These are phyloP conservation scores for Aphelidium insulamus DNA, from an alignment of 371 early-diverging fungal genomes.

Conservation along the genomic window DNA sequence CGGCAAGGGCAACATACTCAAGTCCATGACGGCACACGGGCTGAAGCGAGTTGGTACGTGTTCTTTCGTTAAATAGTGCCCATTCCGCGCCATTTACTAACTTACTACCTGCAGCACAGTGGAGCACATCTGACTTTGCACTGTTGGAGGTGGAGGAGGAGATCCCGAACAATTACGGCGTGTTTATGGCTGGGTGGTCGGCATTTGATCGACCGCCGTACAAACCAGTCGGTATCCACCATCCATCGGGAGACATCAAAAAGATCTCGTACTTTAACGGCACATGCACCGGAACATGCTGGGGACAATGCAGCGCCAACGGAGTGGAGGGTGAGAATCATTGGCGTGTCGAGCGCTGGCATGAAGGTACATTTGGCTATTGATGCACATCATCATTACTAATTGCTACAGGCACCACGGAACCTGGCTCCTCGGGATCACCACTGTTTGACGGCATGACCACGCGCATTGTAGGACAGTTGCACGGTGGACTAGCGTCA, in stretches of 20 bases:
- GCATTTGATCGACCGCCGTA: slow-evolving; percentile 5
- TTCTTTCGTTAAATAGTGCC: too few relatives aligned
- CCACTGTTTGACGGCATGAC: slow-evolving; percentile 20
- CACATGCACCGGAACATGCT: slow-evolving; percentile 10
- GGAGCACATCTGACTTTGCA: slow-evolving; percentile 10
- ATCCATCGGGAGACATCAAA: slow-evolving; percentile 21
- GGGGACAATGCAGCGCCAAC: too few relatives aligned
- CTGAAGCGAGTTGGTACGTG: slow-evolving; percentile 11
- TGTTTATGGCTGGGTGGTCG: slow-evolving; percentile 21
- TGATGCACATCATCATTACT: slow-evolving; percentile 2
- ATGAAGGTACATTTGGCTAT: slow-evolving; percentile 1
- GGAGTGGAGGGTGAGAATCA: slow-evolving; percentile 10
- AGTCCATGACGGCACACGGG: slow-evolving; percentile 17
- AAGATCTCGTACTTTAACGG: slow-evolving; percentile 18
- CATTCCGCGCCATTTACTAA: too few relatives aligned
- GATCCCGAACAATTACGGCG: slow-evolving; percentile 19
- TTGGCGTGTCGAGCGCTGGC: slow-evolving; percentile 11
- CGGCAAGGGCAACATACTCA: slow-evolving; percentile 4
- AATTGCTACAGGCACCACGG: slow-evolving; percentile 17
- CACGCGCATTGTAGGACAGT: slow-evolving; percentile 19
- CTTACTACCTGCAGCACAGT: too few relatives aligned
- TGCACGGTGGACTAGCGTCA: slow-evolving; percentile 21
- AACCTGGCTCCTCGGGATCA: slow-evolving; percentile 23
- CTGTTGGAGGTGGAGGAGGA: slow-evolving; percentile 20
- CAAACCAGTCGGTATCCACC: slow-evolving; percentile 18